phyloP scores from a whole-genome alignment of 2,329 filamentous ascomycete genomes.

The Alternaria consortialis region DNA sequence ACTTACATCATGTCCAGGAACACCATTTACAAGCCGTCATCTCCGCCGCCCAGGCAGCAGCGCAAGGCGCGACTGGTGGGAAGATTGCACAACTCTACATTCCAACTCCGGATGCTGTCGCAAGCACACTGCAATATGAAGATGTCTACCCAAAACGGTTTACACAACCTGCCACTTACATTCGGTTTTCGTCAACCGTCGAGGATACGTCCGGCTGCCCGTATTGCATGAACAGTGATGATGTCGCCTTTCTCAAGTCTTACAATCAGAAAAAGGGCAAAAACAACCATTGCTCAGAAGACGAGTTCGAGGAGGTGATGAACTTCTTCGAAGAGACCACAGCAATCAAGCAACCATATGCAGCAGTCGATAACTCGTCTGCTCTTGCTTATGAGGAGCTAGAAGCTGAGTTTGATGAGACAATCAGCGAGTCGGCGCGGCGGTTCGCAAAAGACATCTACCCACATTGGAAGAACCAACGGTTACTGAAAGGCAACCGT shows the following conservation, averaged over 20 bases:
- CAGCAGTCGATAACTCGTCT: slow-evolving; percentile 86
- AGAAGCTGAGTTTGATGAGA: slow-evolving; percentile 71
- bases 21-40: slow-evolving; percentile 92
- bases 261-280: slow-evolving; percentile 80
- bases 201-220: slow-evolving; percentile 90
- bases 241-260: slow-evolving; percentile 82
- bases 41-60: slow-evolving; percentile 67
- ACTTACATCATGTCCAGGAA: slow-evolving; percentile 68
- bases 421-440: slow-evolving; percentile 63
- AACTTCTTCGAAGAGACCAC: slow-evolving; percentile 92
- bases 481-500: slow-evolving; percentile 72
- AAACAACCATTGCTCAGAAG: slow-evolving; percentile 76
- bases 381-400: slow-evolving; percentile 67
- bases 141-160: slow-evolving; percentile 82
- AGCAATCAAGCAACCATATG: slow-evolving; percentile 83
- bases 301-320: slow-evolving; percentile 94
- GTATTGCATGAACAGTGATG: slow-evolving; percentile 95
- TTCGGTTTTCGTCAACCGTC: slow-evolving; percentile 96
- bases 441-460: slow-evolving; percentile 80
- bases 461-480: slow-evolving; percentile 84
- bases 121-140: slow-evolving; percentile 81
- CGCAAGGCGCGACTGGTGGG: slow-evolving; percentile 59
- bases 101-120: slow-evolving; percentile 71
- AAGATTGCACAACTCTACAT: slow-evolving; percentile 72
- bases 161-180: slow-evolving; percentile 88